Evolutionary conservation across 495 filamentous ascomycete species (phyloP), one percentile per base, ranked within the genome.

Genomic region (Penicillium cataractarum): DNA sequence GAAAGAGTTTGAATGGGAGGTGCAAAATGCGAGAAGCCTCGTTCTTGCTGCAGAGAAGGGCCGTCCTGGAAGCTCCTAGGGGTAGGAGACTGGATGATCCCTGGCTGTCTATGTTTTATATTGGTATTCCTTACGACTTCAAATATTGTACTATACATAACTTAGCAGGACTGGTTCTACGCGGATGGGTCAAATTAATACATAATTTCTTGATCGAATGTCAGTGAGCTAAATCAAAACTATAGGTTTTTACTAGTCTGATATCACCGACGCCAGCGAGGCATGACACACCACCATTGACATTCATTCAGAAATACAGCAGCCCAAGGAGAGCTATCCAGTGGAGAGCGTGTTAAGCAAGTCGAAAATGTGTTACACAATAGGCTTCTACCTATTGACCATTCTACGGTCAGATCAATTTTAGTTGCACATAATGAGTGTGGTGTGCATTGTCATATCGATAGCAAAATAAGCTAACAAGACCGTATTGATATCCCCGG

Each of bases 1-100:
- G n/a, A 89, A 87, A 66, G 95, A 98, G 78, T 98, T 97, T 76
- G 87, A 95, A 68, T 97, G 92, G 89, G 96, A 99, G 78, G 88
- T 99, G 15, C 76, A 77, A 54, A 95, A 90, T 76, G 89, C 89
- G 35, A 86, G 75, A 62, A 70, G 68, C 27, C 42, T 79, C 42
- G 69, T 72, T 12, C 59, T 71, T 58, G 64, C 56, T 58, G 63
- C 66, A 9, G 68, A 68, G 58, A 48, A 55, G 24, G 35, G 55
- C 19, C 42, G 19, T 13, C 42, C 42, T 24, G 42, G 42, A 46
- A 46, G 19, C 42, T 46, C 42, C 21, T 46, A 50, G 17, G n/a
- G n/a, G 44, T 24, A 15, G 22, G n/a, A 13, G 44, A 48, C 22
- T 26, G 44, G 0, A 12, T 19, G 17, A 42, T 42, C 39, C 46